Evolutionary conservation across 2,329 filamentous ascomycete species (phyloP).

Genomic region (Chrysoporthe cubensis): DNA sequence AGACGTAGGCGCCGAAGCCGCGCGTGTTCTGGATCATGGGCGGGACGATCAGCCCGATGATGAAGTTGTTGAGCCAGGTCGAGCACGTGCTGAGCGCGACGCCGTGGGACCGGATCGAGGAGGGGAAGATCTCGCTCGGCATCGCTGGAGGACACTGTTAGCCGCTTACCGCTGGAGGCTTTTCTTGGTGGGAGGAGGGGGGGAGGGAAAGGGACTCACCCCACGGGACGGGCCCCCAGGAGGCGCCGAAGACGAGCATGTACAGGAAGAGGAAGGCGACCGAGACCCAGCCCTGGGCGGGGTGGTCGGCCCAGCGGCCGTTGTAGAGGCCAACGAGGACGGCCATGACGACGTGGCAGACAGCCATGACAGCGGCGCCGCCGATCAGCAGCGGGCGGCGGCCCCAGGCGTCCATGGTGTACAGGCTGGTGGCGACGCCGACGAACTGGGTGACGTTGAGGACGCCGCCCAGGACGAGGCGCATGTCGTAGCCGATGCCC

Average conservation of each 20-base stretch:
- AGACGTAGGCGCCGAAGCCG: slow-evolving; percentile 15
- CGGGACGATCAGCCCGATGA: slow-evolving; percentile 48
- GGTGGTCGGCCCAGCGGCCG: slow-evolving; percentile 54
- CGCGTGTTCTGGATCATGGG: slow-evolving; percentile 16
- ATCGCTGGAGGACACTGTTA: slow-evolving; percentile 29
- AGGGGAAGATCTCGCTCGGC: slow-evolving; percentile 64
- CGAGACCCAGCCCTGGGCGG: slow-evolving; percentile 32
- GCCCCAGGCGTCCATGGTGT: slow-evolving; percentile 52
- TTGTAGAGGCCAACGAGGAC: slow-evolving; percentile 57
- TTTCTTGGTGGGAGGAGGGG: too few relatives aligned
- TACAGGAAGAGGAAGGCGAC: slow-evolving; percentile 17
- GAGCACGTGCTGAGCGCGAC: slow-evolving; percentile 61
- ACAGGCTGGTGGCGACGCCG: slow-evolving; percentile 50
- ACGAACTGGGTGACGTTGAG: slow-evolving; percentile 50
- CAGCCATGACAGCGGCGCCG: slow-evolving; percentile 49
- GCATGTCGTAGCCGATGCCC: slow-evolving; percentile 47
- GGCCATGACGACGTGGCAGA: slow-evolving; percentile 55
- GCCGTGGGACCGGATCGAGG: slow-evolving; percentile 64
- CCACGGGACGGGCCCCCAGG: slow-evolving; percentile 19
- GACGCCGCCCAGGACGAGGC: slow-evolving; percentile 51
- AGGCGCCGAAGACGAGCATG: slow-evolving; percentile 17
- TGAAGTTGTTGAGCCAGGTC: slow-evolving; percentile 68
- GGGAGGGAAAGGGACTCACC: slow-evolving; percentile 30
- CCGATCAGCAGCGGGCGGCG: slow-evolving; percentile 49
- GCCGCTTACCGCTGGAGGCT: slow-evolving; percentile 7